Base-by-base conservation (phyloP, 208 protist genomes). In the Lotmaria passim region DNA sequence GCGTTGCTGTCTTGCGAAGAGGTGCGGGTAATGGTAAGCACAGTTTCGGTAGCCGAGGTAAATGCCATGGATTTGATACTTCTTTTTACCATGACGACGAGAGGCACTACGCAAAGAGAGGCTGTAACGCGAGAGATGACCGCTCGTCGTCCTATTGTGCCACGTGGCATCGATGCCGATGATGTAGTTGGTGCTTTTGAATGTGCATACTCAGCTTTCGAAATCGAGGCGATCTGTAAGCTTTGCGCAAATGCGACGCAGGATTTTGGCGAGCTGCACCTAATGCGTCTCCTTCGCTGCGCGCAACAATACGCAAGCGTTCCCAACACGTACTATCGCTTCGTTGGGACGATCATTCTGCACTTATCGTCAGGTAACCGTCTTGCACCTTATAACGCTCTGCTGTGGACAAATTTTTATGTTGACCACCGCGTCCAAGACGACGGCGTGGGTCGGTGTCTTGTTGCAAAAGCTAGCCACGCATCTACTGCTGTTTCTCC, bases 381-480 rank as follows among this genome's bases (percentile, higher is more conserved):
- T 28, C 70, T 96, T 39, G 77, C 87, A 0, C 65, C 67, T 11
- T 76, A 88, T 21, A 79, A 82, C 55, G 83, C 86, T 4, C 34
- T 88, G 11, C 31, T 76, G 44, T 96, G 91, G 88, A 64, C 91
- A 52, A 69, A 73, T 1, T 61, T 96, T 21, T 96, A 96, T 55
- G 62, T 82, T 6, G 63, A 75, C 19, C 46, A 84, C 26, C 34
- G 75, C 5, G 68, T 96, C 21, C 72, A 78, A 11, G 91, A 96
- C 63, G 84, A 90, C 73, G 82, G 83, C 46, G 83, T 93, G 11
- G 87, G 78, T 43, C 85, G 79, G 51, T 70, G 80, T 12, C 69
- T 95, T 10, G 58, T 86, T 33, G 2, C 7, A 5, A 28, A 24
- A 8, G 58, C 43, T 31, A 7, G 28, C 14, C 19, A 19, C 11